Evolutionary conservation across 139 green algal genomes (phyloP).

Genomic region (Eudorina sp.): DNA sequence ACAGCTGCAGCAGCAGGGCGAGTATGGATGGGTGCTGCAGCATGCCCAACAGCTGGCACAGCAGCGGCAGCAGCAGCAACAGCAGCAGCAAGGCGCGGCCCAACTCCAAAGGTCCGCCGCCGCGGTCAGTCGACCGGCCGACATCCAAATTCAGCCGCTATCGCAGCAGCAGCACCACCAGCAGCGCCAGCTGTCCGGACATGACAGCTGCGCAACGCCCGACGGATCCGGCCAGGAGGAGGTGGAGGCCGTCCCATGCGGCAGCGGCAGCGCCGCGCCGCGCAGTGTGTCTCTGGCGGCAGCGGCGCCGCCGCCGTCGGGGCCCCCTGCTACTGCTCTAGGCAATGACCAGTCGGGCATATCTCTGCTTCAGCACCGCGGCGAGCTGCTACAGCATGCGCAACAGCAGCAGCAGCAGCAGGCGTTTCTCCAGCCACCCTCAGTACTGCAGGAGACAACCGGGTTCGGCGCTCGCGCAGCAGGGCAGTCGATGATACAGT

Average conservation of each 20-base stretch:
- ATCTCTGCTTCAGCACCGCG: neutral
- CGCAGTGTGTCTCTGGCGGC: too few species aligned
- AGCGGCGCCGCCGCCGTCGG: neutral
- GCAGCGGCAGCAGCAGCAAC: neutral
- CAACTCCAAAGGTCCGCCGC: too few species aligned
- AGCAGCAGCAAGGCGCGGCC: neutral
- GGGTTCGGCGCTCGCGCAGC: too few species aligned
- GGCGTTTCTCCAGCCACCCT: neutral
- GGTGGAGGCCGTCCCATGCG: neutral
- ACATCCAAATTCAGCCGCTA: neutral
- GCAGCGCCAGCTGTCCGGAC: constrained; percentile 4
- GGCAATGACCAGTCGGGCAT: neutral
- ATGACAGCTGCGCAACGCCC: constrained; percentile 13
- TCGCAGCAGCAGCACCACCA: neutral
- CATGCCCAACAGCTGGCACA: neutral
- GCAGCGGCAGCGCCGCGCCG: neutral
- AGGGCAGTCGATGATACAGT: too few species aligned
- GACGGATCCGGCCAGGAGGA: constrained; percentile 22
- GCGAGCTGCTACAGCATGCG: neutral
- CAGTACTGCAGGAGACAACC: too few species aligned
- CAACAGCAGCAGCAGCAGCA: neutral
- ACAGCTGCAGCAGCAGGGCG: neutral
- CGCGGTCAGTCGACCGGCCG: too few species aligned
- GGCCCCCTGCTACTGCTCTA: too few species aligned
- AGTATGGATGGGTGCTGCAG: neutral